Base-by-base conservation (phyloP, 352 stramenopile genomes). In the Globisporangium echinulatum region DNA sequence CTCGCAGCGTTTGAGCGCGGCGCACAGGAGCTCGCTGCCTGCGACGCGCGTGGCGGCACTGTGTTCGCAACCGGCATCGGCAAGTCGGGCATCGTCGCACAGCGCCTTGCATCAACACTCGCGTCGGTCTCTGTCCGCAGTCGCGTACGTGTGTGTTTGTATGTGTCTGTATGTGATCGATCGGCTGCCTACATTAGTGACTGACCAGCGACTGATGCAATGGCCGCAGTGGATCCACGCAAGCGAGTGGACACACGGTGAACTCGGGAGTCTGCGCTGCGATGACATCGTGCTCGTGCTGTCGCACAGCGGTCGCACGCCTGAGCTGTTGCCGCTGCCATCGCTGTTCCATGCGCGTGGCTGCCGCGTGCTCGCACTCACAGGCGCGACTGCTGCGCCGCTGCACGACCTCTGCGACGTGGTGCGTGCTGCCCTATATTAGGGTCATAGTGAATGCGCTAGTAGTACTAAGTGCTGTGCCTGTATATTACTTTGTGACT, bases 51-150 rank as follows among this genome's bases (percentile, higher is more conserved):
- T 25, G 60, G 73, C 44, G 61, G 69, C 14, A 66, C 71, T 13
- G 64, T 94, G 19, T 91, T 80, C 59, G 69, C 86, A 33, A 91
- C 80, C 6, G 85, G 85, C 15, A 87, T 94, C 15, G 85, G 85
- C 63, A 94, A 94, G 63, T 94, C 85, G 3, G 82, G 77, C 17
- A 81, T 88, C 17, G 82, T 94, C 2, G 85, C 82, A 25, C 76
- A 70, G 15, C 71, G 85, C 19, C 68, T 94, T 17, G 85, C 82
- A 8, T 88, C 82, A 4, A 87, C 82, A 13, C 56, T 94, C 4
- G 71, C 80, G 5, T 92, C 85, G 14, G 72, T 94, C 46, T 89
- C 85, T 4, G 64, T 92, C 44, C 80, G 70, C 42, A 89, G 80
- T 49, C 82, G 86, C 61, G 82, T 91, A 38, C 13, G 54, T 63